A percentile compares a stretch with the other conserved stretches of the same genome.
Evolutionary conservation across 495 filamentous ascomycete species (phyloP).

Genomic region (Choiromyces venosus): DNA sequence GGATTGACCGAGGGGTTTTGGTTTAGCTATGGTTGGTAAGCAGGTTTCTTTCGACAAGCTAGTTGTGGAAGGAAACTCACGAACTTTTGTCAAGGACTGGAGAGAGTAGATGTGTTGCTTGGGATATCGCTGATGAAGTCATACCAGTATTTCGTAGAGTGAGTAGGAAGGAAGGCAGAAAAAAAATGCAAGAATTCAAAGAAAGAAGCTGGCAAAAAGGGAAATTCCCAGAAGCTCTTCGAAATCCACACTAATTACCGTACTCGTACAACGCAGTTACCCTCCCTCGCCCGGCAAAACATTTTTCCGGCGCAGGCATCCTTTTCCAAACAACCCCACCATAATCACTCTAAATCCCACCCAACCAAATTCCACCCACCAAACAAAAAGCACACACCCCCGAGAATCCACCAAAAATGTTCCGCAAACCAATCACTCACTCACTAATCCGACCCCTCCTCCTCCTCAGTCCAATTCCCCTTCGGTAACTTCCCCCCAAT

Average conservation of each 20-base stretch:
- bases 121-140: constrained; percentile 9
- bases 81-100: constrained; percentile 36
- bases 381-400: not conserved
- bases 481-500: not conserved
- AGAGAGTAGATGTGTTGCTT: constrained; percentile 26
- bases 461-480: constrained; percentile 19
- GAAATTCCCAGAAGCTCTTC: not conserved
- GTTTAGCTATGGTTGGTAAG: constrained; percentile 10
- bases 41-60: not conserved
- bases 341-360: too few species aligned
- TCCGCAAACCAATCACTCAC: not conserved
- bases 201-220: not conserved
- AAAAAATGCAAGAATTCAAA: not conserved
- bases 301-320: constrained; percentile 7
- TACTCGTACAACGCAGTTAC: constrained; percentile 7
- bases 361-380: not conserved
- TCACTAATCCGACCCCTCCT: not conserved
- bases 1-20: constrained; percentile 30
- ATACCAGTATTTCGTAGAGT: constrained; percentile 1
- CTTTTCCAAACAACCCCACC: not conserved
- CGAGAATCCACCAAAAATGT: not conserved
- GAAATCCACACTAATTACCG: not conserved
- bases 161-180: not conserved
- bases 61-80: not conserved
- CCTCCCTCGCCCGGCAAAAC: constrained; percentile 22